Evolutionary conservation across 2,329 filamentous ascomycete species (phyloP).

Genomic region (Alternaria sp.): DNA sequence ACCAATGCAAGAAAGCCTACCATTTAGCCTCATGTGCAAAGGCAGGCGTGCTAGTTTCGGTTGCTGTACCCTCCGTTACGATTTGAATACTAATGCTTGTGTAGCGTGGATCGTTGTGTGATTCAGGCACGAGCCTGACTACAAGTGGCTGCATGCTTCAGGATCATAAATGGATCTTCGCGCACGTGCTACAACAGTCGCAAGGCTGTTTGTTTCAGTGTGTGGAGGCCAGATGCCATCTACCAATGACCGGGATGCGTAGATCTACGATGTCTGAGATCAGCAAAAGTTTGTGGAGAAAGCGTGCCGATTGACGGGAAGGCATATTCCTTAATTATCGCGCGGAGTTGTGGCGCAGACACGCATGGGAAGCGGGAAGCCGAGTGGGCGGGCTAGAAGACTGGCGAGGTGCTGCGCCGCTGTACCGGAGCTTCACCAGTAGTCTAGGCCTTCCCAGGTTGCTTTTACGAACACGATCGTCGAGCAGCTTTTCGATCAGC

Average conservation of each 20-base stretch:
- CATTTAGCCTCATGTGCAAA: not conserved
- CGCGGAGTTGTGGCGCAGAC: not conserved
- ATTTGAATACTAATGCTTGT: not conserved
- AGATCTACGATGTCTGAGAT: conserved; percentile 6
- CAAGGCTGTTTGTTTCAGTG: not conserved
- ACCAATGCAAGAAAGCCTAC: not conserved
- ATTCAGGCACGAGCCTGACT: not conserved
- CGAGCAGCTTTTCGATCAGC: conserved; percentile 12
- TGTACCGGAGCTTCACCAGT: conserved; percentile 1
- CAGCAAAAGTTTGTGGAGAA: conserved; percentile 6
- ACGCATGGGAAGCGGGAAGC: conserved; percentile 6
- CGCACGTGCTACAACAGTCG: not conserved
- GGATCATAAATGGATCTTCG: not conserved
- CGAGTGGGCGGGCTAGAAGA: conserved; percentile 8
- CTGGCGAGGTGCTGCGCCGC: conserved; percentile 4
- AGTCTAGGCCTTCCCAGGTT: conserved; percentile 2
- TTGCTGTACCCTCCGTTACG: not conserved
- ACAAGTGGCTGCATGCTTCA: not conserved
- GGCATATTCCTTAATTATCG: not conserved
- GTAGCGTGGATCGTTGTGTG: conserved; percentile 1
- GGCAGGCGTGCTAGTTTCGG: not conserved
- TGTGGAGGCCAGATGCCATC: not conserved
- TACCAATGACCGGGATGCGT: not conserved
- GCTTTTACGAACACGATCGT: conserved; percentile 6
- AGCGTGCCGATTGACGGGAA: conserved; percentile 7